Conservation (phyloP, 2,329 filamentous ascomycete species). For the Pseudofabraea citricarpa region DNA sequence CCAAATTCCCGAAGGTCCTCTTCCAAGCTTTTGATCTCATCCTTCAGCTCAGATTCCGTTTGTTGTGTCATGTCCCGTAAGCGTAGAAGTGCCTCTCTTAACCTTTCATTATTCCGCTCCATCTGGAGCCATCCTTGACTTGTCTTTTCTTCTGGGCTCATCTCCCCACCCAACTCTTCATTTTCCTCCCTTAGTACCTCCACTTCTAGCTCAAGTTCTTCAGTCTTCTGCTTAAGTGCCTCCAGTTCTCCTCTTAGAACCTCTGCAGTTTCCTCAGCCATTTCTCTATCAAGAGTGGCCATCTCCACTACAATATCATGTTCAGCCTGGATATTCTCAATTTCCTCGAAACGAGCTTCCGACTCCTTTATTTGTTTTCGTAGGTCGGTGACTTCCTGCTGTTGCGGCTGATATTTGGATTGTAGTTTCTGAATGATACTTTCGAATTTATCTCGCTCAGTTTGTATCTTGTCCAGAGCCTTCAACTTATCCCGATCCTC, state of each 20-base stretch:
- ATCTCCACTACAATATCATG: slow-evolving; percentile 82
- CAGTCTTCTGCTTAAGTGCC: slow-evolving; percentile 65
- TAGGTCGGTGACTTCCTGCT: slow-evolving; percentile 72
- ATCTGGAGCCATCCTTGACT: slow-evolving; percentile 87
- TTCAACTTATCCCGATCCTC: slow-evolving; percentile 87
- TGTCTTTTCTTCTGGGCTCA: slow-evolving; percentile 81
- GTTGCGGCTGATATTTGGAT: slow-evolving; percentile 79
- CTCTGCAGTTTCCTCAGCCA: slow-evolving; percentile 92
- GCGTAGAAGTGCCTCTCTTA: slow-evolving; percentile 78
- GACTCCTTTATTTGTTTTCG: slow-evolving; percentile 75
- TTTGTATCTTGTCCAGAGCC: slow-evolving; percentile 68
- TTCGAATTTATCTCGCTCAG: slow-evolving; percentile 75
- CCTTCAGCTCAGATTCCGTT: slow-evolving; percentile 73
- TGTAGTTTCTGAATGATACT: slow-evolving; percentile 86
- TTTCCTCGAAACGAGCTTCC: slow-evolving; percentile 60
- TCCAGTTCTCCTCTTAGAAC: slow-evolving; percentile 77
- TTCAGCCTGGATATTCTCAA: slow-evolving; percentile 74
- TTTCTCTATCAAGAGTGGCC: slow-evolving; percentile 85
- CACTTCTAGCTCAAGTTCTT: slow-evolving; percentile 83
- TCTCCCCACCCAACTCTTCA: slow-evolving; percentile 73
- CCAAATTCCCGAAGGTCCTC: slow-evolving; percentile 66
- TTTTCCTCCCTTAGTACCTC: slow-evolving; percentile 88
- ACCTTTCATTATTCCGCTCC: slow-evolving; percentile 82
- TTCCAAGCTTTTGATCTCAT: slow-evolving; percentile 69
- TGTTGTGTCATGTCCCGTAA: slow-evolving; percentile 85